Evolutionary conservation across 192 early-diverging fungal species (phyloP).

Genomic region (Coemansia interrupta): DNA sequence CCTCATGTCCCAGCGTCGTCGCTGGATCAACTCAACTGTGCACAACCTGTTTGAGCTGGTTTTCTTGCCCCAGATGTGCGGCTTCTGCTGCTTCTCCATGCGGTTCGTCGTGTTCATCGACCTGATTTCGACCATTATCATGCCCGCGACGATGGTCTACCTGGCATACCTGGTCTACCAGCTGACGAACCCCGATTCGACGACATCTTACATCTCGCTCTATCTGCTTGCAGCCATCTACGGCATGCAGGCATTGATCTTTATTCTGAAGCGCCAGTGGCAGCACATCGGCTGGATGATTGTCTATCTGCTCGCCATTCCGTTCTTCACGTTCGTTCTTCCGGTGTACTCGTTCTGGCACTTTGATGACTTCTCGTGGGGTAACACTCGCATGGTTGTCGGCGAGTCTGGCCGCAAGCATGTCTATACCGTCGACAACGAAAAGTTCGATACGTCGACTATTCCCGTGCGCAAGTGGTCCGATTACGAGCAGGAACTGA

Average conservation of each 20-base stretch:
- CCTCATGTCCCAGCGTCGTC: conserved; percentile 92
- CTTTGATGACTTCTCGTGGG: conserved; percentile 99
- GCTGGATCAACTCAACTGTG: conserved; percentile 99
- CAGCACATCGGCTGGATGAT: conserved; percentile 97
- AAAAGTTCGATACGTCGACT: conserved; percentile 70
- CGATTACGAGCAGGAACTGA: conserved; percentile 70
- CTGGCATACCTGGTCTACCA: conserved; percentile 79
- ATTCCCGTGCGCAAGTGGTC: conserved; percentile 80
- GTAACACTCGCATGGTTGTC: conserved; percentile 87
- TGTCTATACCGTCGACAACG: conserved; percentile 60
- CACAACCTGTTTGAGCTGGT: conserved; percentile 95
- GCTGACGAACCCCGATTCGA: conserved; percentile 54
- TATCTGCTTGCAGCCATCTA: conserved; percentile 83
- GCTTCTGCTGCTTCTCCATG: conserved; percentile 98
- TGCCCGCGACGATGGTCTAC: conserved; percentile 90
- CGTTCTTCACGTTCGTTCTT: conserved; percentile 76
- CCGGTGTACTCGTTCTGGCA: conserved; percentile 98
- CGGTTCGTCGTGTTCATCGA: conserved; percentile 94
- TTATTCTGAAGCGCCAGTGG: conserved; percentile 84
- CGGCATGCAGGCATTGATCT: conserved; percentile 85
- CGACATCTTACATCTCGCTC: conserved; percentile 75
- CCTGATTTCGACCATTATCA: conserved; percentile 85
- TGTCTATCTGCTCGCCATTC: conserved; percentile 86
- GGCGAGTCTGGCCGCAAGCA: conserved; percentile 79
- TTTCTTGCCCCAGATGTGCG: conserved; percentile 89